A percentile compares a stretch with the other conserved stretches of the same genome.
phyloP scores from a whole-genome alignment of 805 yeast species.

The Zygotorulaspora florentina region DNA sequence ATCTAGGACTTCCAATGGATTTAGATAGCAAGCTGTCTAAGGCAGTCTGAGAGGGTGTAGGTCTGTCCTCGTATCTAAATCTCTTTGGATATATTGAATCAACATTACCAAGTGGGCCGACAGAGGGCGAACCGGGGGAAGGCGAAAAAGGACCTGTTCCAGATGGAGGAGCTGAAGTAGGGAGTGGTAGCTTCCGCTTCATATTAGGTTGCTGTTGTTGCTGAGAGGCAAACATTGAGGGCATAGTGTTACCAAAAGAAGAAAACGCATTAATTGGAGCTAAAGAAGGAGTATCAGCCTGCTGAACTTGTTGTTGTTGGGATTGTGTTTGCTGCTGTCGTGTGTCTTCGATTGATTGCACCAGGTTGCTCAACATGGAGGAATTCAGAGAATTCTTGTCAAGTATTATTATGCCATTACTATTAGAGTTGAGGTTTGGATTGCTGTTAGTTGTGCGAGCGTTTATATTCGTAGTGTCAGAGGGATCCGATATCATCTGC shows the following conservation, averaged over 20 bases:
- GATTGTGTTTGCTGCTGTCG: conserved; percentile 4
- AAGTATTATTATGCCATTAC: conserved; percentile 18
- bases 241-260: conserved; percentile 8
- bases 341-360: conserved; percentile 20
- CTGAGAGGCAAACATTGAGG: conserved; percentile 8
- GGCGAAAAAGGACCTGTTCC: conserved; percentile 18
- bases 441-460: conserved; percentile 2
- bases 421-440: background rate
- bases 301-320: conserved; percentile 6
- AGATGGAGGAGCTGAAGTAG: conserved; percentile 9
- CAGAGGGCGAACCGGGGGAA: conserved; percentile 15
- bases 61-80: conserved; percentile 23
- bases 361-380: conserved; percentile 18
- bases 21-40: conserved; percentile 30
- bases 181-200: conserved; percentile 13
- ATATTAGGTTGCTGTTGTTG: conserved; percentile 3
- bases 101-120: conserved; percentile 2
- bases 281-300: conserved; percentile 15
- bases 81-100: conserved; percentile 25
- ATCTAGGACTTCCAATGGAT: conserved; percentile 23
- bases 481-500: conserved; percentile 15
- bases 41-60: conserved; percentile 32
- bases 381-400: conserved; percentile 26
- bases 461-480: conserved; percentile 3
- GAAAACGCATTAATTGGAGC: conserved; percentile 19